phyloP scores from a whole-genome alignment of 2,329 filamentous ascomycete species.

The Beauveria sp. region DNA sequence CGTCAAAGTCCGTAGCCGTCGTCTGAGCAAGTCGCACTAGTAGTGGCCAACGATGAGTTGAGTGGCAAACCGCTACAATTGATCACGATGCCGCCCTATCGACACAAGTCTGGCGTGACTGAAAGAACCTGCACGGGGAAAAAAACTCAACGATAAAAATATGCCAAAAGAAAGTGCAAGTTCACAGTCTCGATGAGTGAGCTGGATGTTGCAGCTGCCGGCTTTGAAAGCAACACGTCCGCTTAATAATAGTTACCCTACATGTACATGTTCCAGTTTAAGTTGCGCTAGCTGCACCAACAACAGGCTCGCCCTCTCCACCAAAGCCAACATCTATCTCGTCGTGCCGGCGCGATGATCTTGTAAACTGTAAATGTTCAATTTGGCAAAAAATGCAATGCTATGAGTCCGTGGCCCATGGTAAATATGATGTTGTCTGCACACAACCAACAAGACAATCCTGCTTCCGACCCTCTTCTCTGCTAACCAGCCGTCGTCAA shows the following conservation, averaged over 20 bases:
- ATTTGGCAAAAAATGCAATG: background rate
- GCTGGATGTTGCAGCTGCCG: background rate
- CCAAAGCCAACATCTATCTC: no score
- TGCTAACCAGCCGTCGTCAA: slow-evolving; percentile 40
- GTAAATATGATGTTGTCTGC: background rate
- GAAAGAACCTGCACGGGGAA: no score
- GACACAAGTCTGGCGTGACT: background rate
- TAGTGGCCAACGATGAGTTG: background rate
- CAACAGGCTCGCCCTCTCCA: background rate
- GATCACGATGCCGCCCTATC: background rate
- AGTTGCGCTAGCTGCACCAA: background rate
- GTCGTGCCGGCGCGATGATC: no score
- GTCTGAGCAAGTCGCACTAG: background rate
- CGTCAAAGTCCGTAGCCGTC: no score
- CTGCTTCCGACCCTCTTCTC: no score
- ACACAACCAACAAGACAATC: background rate
- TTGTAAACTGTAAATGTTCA: background rate
- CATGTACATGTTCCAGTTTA: background rate
- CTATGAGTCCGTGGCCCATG: background rate
- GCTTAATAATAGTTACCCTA: background rate
- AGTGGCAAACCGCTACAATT: background rate
- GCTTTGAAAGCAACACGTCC: slow-evolving; percentile 6
- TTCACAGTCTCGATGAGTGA: background rate
- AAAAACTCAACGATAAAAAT: background rate
- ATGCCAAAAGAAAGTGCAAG: background rate